Base-by-base conservation (phyloP, 208 protist species). In the Herpetomonas tarakana region DNA sequence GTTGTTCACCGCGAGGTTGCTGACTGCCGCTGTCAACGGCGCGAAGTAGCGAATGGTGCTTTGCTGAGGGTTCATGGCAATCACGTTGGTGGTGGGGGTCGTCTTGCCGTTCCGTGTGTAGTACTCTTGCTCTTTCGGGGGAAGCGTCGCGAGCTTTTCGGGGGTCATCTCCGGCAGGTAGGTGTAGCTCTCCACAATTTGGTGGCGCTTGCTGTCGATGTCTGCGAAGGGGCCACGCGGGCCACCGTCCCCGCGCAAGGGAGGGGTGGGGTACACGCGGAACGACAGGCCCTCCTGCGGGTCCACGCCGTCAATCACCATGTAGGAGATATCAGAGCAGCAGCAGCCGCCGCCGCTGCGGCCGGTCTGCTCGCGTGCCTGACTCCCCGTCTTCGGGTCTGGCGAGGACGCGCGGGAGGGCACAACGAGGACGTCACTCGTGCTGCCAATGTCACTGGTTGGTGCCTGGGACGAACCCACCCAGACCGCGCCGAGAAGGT, bases 231-330 rank as follows among this genome's bases (percentile, higher is more conserved):
- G 27, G 27, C 21, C 26, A n/a, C 46, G 14, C 25, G 35, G 35
- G 35, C 35, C 14, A 41, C 9, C 4, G 28, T 47, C 22, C 53
- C 35, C 11, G 53, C 21, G 21, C 27, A 29, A 9, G 60, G 9
- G 3, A 22, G 60, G 50, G 18, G 38, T 19, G 12, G 61, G 61
- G 45, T 54, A 67, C 39, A 67, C 24, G 14, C 52, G 52, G 14
- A 67, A 26, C 39, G 30, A 27, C 35, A 58, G 22, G 28, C 35
- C 4, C 39, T 22, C 11, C n/a, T 14, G 24, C 18, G 11, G 41
- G n/a, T 60, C 14, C 25, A 44, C 62, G 31, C 55, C 66, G 12
- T 81, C 70, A n/a, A 78, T 44, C n/a, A 78, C 44, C 44, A 74
- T 41, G 35, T 44, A 35, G 28, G 27, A 28, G 11, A n/a, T 14